Percentiles rank a stretch among this genome's conserved stretches.
These are phyloP conservation scores for Phytopythium oedochilum DNA, from an alignment of 352 stramenopile species.

Conservation along the genomic window DNA sequence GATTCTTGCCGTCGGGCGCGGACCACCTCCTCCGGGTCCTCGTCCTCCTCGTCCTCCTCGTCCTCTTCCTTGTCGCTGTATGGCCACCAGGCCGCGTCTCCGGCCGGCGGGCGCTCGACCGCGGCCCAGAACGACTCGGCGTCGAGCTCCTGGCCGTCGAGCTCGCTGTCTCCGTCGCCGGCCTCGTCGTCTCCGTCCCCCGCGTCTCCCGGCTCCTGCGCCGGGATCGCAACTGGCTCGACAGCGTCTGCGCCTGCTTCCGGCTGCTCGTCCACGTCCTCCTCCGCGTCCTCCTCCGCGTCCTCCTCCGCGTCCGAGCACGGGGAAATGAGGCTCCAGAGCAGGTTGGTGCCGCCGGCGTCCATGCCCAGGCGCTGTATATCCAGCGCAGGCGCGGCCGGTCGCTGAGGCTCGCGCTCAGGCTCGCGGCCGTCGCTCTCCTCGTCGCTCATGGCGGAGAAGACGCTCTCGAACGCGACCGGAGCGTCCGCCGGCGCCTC, in stretches of 20 bases:
- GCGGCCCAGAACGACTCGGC: slow-evolving; percentile 17
- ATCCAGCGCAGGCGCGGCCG: too few species aligned
- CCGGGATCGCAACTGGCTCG: too few species aligned
- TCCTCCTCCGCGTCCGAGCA: slow-evolving; percentile 23
- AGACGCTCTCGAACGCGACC: not conserved
- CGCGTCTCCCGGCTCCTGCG: not conserved
- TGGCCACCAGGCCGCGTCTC: slow-evolving; percentile 2
- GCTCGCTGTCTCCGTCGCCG: slow-evolving; percentile 3
- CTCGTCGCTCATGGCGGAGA: not conserved
- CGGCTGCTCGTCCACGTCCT: slow-evolving; percentile 5
- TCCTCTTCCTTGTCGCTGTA: slow-evolving; percentile 13
- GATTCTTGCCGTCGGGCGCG: too few species aligned
- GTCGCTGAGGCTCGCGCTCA: not conserved
- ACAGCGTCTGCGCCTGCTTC: too few species aligned
- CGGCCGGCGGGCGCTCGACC: not conserved
- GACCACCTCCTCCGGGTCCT: not conserved
- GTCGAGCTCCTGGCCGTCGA: slow-evolving; percentile 10
- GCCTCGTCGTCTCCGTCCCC: not conserved
- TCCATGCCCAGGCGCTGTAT: too few species aligned
- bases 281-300: not conserved
- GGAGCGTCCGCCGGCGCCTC: not conserved
- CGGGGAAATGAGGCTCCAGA: slow-evolving; percentile 52
- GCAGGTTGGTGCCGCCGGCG: slow-evolving; percentile 5
- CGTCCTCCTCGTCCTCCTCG: slow-evolving; percentile 8
- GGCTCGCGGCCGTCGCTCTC: not conserved